Percentiles rank a stretch among this genome's conserved stretches.
phyloP scores from a whole-genome alignment of 2,329 filamentous ascomycete genomes.

The Mycosphaerella sp. region DNA sequence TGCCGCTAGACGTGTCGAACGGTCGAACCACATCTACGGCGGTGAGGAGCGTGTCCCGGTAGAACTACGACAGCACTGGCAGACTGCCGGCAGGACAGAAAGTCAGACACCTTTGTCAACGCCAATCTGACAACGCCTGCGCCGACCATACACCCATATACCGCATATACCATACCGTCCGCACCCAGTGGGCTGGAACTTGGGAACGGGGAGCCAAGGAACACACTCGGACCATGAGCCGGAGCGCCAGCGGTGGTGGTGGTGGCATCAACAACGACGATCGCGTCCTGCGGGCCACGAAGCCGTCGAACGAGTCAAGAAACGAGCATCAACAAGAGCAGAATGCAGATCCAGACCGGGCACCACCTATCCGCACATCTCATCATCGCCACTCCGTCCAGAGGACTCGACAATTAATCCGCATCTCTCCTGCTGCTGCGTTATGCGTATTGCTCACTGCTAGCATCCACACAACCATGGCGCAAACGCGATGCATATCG shows the following conservation, averaged over 20 bases:
- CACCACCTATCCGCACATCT: conserved; percentile 5
- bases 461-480: conserved; percentile 26
- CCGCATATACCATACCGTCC: too few relatives aligned
- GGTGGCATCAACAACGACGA: conserved; percentile 1
- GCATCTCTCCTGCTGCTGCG: conserved; percentile 14
- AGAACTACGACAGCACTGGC: too few relatives aligned
- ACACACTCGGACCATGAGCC: conserved; percentile 7
- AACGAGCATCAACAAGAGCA: conserved; percentile 17
- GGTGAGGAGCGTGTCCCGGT: background rate
- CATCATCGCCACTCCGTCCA: conserved; percentile 6
- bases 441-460: conserved; percentile 25
- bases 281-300: background rate
- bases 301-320: conserved; percentile 8
- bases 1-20: conserved; percentile 9
- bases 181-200: background rate
- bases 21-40: conserved; percentile 7
- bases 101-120: background rate
- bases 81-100: too few relatives aligned
- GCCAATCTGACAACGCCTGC: background rate
- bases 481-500: conserved; percentile 56
- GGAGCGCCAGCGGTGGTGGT: conserved; percentile 6
- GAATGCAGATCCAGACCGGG: conserved; percentile 14
- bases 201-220: background rate
- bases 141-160: background rate
- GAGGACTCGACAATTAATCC: conserved; percentile 6